phyloP scores from a whole-genome alignment of 306 rosid species.

The Betula pendula region DNA sequence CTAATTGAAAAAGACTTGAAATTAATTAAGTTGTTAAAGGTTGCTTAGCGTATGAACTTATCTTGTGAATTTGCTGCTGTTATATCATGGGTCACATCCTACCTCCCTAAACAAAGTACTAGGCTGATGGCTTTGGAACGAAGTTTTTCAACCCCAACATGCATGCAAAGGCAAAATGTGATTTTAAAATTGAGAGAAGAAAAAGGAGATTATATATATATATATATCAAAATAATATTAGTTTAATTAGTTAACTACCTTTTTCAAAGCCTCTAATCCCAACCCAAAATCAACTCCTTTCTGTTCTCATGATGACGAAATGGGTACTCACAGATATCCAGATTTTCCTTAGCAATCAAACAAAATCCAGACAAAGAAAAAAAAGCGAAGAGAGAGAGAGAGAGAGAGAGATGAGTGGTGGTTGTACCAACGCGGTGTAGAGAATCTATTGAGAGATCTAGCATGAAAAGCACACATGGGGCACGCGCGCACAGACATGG shows the following conservation, averaged over 20 bases:
- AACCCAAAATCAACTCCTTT: conserved; percentile 54
- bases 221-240: conserved; percentile 9
- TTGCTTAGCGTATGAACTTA: no score
- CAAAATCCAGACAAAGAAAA: conserved; percentile 45
- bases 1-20: no score
- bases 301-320: conserved; percentile 61
- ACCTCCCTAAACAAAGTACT: conserved; percentile 13
- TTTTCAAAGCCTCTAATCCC: conserved; percentile 36
- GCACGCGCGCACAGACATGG: conserved; percentile 13
- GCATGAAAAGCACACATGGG: conserved; percentile 40
- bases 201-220: no score
- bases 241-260: conserved; percentile 50
- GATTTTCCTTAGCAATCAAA: conserved; percentile 57
- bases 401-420: conserved; percentile 38
- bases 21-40: no score
- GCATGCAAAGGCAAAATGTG: conserved; percentile 28
- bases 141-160: background rate
- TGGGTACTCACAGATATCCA: conserved; percentile 49
- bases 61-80: background rate
- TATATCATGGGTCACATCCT: conserved; percentile 31
- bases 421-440: conserved; percentile 75
- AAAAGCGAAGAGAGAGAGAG: conserved; percentile 31
- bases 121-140: conserved; percentile 20
- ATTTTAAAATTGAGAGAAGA: background rate
- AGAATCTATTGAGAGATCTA: conserved; percentile 83